These are phyloP conservation scores for Penicillium angulare DNA, from an alignment of 495 filamentous ascomycete genomes.

Conservation along the genomic window DNA sequence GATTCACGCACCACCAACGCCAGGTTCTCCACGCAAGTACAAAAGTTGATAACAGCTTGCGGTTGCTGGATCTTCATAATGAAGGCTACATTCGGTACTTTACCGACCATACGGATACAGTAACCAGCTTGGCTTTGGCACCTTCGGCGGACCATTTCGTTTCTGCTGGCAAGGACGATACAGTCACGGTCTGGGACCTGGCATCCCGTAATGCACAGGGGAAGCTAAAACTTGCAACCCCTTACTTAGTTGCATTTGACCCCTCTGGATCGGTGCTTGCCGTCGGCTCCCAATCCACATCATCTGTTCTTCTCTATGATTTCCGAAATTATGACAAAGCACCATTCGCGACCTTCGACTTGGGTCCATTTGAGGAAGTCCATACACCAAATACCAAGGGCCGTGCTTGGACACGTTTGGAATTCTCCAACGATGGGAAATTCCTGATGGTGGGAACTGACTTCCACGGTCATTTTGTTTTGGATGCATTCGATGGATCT, in stretches of 20 bases:
- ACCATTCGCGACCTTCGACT: constrained; percentile 84
- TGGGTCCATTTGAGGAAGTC: constrained; percentile 58
- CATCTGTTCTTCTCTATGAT: constrained; percentile 85
- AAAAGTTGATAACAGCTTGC: constrained; percentile 76
- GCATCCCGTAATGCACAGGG: constrained; percentile 71
- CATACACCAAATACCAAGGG: constrained; percentile 49
- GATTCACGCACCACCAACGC: constrained; percentile 86
- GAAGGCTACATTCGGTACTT: constrained; percentile 96
- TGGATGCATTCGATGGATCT: constrained; percentile 84
- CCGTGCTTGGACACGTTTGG: constrained; percentile 75
- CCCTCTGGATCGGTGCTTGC: constrained; percentile 87
- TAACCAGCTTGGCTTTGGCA: constrained; percentile 69
- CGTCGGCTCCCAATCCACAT: constrained; percentile 75
- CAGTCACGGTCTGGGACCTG: constrained; percentile 83
- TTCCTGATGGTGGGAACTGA: constrained; percentile 77
- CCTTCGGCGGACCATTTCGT: constrained; percentile 82
- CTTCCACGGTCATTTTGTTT: constrained; percentile 75
- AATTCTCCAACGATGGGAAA: constrained; percentile 95
- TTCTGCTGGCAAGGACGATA: constrained; percentile 85
- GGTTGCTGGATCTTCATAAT: constrained; percentile 91
- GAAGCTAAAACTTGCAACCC: constrained; percentile 69
- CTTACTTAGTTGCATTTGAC: constrained; percentile 84
- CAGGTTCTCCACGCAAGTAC: constrained; percentile 94
- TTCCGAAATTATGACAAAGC: constrained; percentile 86
- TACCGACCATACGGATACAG: constrained; percentile 75